Conservation (phyloP, 2,329 filamentous ascomycete genomes). For the Colletotrichum chrysophilum region DNA sequence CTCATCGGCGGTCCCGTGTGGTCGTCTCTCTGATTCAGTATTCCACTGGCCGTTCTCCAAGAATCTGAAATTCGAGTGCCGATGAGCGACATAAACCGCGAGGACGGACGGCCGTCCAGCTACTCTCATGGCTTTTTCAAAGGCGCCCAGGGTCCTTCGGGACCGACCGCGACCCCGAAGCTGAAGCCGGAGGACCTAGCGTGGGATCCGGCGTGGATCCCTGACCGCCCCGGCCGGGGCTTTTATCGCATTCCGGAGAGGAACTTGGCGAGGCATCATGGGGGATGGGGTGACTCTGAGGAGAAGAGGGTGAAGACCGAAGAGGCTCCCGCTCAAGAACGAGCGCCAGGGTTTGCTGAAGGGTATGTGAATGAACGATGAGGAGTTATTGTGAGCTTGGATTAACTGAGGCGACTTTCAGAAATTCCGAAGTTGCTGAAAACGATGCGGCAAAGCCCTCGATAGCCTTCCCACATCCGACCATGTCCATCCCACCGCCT, state of each 20-base stretch:
- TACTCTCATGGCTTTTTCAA: not conserved
- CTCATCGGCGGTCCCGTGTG: not conserved
- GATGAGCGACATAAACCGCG: not conserved
- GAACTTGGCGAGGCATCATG: not conserved
- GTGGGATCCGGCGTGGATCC: not conserved
- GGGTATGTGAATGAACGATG: too few relatives aligned
- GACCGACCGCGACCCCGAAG: not conserved
- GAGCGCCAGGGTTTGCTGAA: not conserved
- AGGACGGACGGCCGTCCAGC: not conserved
- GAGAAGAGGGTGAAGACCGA: not conserved
- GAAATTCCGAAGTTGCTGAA: not conserved
- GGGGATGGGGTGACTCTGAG: not conserved
- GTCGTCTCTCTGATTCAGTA: not conserved
- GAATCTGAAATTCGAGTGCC: not conserved
- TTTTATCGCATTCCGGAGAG: not conserved
- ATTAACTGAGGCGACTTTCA: not conserved
- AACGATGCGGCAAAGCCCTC: not conserved
- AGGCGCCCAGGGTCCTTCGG: not conserved
- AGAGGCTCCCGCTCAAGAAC: not conserved
- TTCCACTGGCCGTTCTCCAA: not conserved
- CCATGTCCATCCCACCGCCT: constrained; percentile 47
- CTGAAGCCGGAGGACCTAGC: not conserved
- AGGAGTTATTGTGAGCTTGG: not conserved
- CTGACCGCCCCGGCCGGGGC: not conserved
- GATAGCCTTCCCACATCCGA: constrained; percentile 37